Evolutionary conservation across 2,329 filamentous ascomycete species (phyloP).

Genomic region (Apiospora phragmitis): DNA sequence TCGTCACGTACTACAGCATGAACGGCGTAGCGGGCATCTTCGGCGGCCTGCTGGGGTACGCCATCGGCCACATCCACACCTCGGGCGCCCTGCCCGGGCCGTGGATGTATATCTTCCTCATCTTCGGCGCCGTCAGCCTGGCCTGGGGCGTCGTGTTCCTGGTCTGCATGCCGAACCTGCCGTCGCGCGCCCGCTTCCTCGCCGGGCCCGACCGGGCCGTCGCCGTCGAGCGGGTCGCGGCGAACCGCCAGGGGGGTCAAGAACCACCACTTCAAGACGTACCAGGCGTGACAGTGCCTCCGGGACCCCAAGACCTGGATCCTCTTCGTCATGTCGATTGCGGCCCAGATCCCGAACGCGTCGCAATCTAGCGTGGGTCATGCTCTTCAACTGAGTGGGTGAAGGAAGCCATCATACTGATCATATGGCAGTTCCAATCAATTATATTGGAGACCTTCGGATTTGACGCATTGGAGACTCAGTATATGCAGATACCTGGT

Average conservation of each 20-base stretch:
- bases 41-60: conserved; percentile 59
- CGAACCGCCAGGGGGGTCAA: conserved; percentile 56
- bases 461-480: conserved; percentile 49
- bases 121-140: conserved; percentile 56
- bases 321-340: conserved; percentile 52
- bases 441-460: conserved; percentile 28
- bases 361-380: conserved; percentile 48
- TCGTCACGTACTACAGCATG: conserved; percentile 57
- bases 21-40: conserved; percentile 64
- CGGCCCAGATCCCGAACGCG: conserved; percentile 56
- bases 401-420: background rate
- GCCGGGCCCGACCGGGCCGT: conserved; percentile 54
- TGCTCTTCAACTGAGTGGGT: background rate
- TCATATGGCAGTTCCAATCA: conserved; percentile 25
- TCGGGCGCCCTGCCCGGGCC: conserved; percentile 23
- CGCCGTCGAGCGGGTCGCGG: conserved; percentile 51
- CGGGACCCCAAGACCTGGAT: conserved; percentile 57
- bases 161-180: conserved; percentile 61
- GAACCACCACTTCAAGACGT: conserved; percentile 48
- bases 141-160: conserved; percentile 56
- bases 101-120: conserved; percentile 50
- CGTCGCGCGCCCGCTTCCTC: conserved; percentile 63
- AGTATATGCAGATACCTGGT: conserved; percentile 61
- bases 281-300: conserved; percentile 47
- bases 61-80: conserved; percentile 59